Evolutionary conservation across 768 basidiomycete genomes (phyloP).

Genomic region (Podaxis rugospora): DNA sequence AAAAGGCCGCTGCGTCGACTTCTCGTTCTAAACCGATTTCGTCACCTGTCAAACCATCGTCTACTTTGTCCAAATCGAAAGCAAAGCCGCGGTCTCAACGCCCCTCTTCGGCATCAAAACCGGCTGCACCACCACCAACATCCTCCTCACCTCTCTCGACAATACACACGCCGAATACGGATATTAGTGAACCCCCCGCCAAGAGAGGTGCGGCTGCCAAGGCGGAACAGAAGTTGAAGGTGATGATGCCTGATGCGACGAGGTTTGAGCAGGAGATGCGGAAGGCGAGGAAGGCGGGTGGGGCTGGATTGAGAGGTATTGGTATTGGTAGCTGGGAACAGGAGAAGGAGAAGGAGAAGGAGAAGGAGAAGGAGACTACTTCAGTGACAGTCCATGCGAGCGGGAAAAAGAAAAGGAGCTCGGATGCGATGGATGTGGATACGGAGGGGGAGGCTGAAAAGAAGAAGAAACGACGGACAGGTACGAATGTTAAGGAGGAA

Average conservation of each 20-base stretch:
- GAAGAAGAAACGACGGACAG: constrained; percentile 3
- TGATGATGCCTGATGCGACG: constrained; percentile 77
- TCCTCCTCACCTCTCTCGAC: constrained; percentile 9
- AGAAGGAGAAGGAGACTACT: neutral
- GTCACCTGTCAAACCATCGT: neutral
- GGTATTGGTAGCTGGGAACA: constrained; percentile 13
- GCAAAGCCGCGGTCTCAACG: constrained; percentile 7
- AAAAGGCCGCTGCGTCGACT: neutral
- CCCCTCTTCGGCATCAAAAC: neutral
- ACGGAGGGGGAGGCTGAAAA: neutral
- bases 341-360: constrained; percentile 8
- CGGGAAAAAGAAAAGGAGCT: constrained; percentile 15
- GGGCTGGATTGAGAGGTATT: constrained; percentile 16
- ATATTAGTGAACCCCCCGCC: constrained; percentile 11
- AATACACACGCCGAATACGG: neutral
- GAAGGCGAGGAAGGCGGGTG: constrained; percentile 29
- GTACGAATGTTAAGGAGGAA: constrained; percentile 4
- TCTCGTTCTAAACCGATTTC: constrained; percentile 7
- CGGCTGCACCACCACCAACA: constrained; percentile 1
- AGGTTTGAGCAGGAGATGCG: constrained; percentile 63
- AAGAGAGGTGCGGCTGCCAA: constrained; percentile 40
- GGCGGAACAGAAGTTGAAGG: constrained; percentile 49
- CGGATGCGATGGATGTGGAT: constrained; percentile 4
- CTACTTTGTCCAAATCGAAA: constrained; percentile 9
- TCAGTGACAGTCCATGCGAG: constrained; percentile 1